These are phyloP conservation scores for Amphibolis antarctica DNA, from an alignment of 106 monocot species.

Conservation along the genomic window DNA sequence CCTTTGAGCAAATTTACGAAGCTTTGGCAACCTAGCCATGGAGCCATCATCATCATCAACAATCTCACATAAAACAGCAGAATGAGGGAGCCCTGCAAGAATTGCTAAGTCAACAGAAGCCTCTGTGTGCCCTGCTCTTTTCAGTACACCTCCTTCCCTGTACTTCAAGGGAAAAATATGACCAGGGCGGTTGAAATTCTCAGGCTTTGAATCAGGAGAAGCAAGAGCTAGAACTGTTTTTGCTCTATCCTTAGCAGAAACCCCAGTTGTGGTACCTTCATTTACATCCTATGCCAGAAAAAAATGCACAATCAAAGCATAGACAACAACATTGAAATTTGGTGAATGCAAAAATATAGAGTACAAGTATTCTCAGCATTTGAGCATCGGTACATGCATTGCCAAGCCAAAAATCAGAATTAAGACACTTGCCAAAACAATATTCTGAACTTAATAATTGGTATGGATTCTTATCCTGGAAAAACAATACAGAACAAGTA, in stretches of 20 bases:
- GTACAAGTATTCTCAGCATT: too few species aligned
- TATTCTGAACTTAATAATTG: too few species aligned
- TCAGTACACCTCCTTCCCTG: constrained; percentile 86
- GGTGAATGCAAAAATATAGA: too few species aligned
- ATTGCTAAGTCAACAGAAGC: constrained; percentile 78
- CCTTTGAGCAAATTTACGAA: constrained; percentile 53
- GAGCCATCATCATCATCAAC: constrained; percentile 90
- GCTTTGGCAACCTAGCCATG: constrained; percentile 84
- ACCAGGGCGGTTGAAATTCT: constrained; percentile 82
- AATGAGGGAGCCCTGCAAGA: constrained; percentile 62
- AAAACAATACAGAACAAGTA: too few species aligned
- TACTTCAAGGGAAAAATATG: constrained; percentile 93
- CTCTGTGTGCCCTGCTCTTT: constrained; percentile 93
- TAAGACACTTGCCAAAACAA: too few species aligned
- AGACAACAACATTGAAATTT: background rate
- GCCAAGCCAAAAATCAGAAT: too few species aligned
- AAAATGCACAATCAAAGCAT: background rate
- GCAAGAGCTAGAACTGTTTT: constrained; percentile 61
- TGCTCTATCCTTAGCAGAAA: constrained; percentile 87
- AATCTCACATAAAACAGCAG: constrained; percentile 75
- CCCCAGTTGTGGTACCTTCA: constrained; percentile 74
- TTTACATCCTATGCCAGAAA: constrained; percentile 39
- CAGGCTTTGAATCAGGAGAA: constrained; percentile 57
- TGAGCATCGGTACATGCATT: too few species aligned
- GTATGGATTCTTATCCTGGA: too few species aligned